phyloP scores from a whole-genome alignment of 352 stramenopile species.

The Phytophthora foliorum region DNA sequence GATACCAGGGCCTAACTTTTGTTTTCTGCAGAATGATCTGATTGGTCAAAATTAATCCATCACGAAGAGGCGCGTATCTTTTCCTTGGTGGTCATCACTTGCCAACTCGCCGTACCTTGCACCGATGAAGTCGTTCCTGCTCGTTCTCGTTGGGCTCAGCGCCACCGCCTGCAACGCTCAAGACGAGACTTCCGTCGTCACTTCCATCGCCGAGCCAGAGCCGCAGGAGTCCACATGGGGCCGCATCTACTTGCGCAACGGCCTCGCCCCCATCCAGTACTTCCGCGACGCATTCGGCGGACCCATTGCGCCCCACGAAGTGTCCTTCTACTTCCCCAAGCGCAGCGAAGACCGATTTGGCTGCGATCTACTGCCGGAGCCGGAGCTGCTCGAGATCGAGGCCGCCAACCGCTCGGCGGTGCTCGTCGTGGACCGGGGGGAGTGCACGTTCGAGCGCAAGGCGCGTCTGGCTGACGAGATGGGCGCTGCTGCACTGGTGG shows the following conservation, averaged over 20 bases:
- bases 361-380: conserved; percentile 46
- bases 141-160: background rate
- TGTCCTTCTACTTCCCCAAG: conserved; percentile 59
- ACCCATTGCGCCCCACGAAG: conserved; percentile 46
- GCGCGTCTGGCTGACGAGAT: conserved; percentile 55
- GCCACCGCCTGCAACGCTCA: conserved; percentile 2
- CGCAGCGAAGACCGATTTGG: conserved; percentile 46
- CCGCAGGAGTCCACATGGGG: conserved; percentile 60
- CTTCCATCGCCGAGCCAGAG: conserved; percentile 3
- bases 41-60: background rate
- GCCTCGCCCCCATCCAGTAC: conserved; percentile 76
- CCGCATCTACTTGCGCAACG: conserved; percentile 73
- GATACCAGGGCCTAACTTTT: too few species aligned
- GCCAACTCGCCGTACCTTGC: conserved; percentile 4
- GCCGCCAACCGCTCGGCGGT: conserved; percentile 46
- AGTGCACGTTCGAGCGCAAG: conserved; percentile 78
- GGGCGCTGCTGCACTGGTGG: conserved; percentile 56
- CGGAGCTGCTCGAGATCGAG: conserved; percentile 41
- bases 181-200: background rate
- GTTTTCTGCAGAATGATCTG: background rate
- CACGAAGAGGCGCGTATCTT: conserved; percentile 30
- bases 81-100: conserved; percentile 7
- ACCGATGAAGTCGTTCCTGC: conserved; percentile 17
- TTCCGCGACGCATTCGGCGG: conserved; percentile 70
- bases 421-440: conserved; percentile 66